Base-by-base conservation (phyloP, 345 rosid genomes). In the Eutrema japonicum region DNA sequence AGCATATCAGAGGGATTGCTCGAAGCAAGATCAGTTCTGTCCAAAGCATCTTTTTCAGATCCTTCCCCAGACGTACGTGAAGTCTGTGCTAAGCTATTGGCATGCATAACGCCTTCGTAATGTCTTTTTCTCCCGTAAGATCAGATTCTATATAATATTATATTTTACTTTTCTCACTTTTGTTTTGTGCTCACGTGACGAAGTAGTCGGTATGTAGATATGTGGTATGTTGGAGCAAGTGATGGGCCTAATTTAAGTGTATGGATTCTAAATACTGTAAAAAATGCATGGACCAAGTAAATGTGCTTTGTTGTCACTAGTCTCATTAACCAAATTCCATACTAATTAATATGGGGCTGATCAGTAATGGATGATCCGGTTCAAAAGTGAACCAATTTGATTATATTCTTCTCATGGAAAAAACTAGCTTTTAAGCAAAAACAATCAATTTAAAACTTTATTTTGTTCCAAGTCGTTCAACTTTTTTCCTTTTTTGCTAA, bases 1-100 rank as follows among this genome's bases (percentile, higher is more conserved):
- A 85, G 78, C 74, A 84, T 93, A 78, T 85, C 97, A 9, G 88
- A 69, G 11, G 92, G 85, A 30, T 81, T 91, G 55, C 74, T 89
- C 4, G 92, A 88, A 77, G 96, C 96, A 61, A 88, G 87, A 83
- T 77, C 85, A 36, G 78, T 83, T 32, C 84, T 93, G 64, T 82
- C 81, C 14, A 73, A 76, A 52, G 51, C 88, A 64, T 82, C 84
- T 60, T 64, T 71, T 30, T 77, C 86, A 30, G 98, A 88, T 82
- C 84, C 85, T 68, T 86, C 91, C 4, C 74, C 29, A 13, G 83
- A 89, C 18, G 62, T 91, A 36, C 85, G 78, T 60, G 80, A 80
- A 40, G 71, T 91, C 47, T 89, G 97, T 74, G 62, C 73, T 46
- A 82, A 87, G 77, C 81, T 93, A 68, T 80, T 89, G 7, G 80